Evolutionary conservation across 139 green algal species (phyloP), one percentile per base, ranked within the genome.

Genomic region (Penium margaritaceum): DNA sequence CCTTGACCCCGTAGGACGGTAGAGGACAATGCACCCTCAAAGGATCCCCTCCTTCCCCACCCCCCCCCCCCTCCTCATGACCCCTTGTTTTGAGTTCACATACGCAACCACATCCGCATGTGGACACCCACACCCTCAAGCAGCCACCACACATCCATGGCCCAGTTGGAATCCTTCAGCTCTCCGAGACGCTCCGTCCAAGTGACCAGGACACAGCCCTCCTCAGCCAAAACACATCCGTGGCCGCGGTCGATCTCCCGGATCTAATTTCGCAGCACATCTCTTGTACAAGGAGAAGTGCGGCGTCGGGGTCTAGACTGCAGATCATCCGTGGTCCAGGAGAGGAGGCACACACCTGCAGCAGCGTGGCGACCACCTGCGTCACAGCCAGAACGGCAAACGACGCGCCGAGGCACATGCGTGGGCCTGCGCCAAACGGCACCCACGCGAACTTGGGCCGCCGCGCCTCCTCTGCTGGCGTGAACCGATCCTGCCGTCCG

Each of bases 391-490:
- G 72, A 41, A 79, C 35, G 37, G 78, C 78, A 37, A 84, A 84
- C 17, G 33, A 58, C 2, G 63, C 72, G 14, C 78, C 78, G 29
- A 84, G 74, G 67, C 78, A 84, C 66, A 70, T 75, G 36, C 78
- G 72, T 32, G 78, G 78, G 1, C 78, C 78, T 29, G 65, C 69
- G 6, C 78, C 78, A 70, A 84, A 84, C 1, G 72, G 78, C 63
- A 64, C 58, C 33, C 57, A 82, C 5, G 39, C 58, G 62, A 74
- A 77, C 15, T 74, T 44, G 38, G 60, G 37, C 5, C 68, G 75
- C 38, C 54, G 35, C 21, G 57, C 67, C 68, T 82, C 76, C 12
- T 68, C 62, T 34, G 72, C 62, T 6, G 53, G 61, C 3, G 30
- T 27, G 55, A 76, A 76, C 2, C 69, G 35, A 34, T 76, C 69